A percentile compares a stretch with the other conserved stretches of the same genome.
phyloP scores from a whole-genome alignment of 176 grass and related monocot species.

The Eragrostis curvula region DNA sequence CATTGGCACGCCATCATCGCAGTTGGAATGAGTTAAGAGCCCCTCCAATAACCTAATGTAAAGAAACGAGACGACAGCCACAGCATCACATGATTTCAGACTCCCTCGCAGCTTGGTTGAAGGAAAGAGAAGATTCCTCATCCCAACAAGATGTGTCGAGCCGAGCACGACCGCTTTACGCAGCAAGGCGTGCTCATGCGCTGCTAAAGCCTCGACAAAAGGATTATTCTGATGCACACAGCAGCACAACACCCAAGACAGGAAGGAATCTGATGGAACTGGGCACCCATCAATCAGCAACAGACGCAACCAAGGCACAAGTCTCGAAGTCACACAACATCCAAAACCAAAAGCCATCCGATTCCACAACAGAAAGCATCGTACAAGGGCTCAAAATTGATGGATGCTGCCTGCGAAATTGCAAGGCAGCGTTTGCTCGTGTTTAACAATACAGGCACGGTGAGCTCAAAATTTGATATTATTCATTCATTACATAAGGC shows the following conservation, averaged over 20 bases:
- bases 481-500: conserved; percentile 47
- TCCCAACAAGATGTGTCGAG: conserved; percentile 35
- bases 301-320: background rate
- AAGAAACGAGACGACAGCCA: conserved; percentile 5
- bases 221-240: conserved; percentile 35
- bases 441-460: background rate
- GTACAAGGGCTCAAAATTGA: background rate
- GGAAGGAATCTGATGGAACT: conserved; percentile 15
- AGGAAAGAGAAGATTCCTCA: conserved; percentile 44
- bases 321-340: background rate
- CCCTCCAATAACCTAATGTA: background rate
- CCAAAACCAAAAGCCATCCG: too few species aligned
- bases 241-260: conserved; percentile 15
- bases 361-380: background rate
- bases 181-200: conserved; percentile 34
- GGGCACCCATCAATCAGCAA: background rate
- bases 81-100: conserved; percentile 46
- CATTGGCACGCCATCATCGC: conserved; percentile 1
- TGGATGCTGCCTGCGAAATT: background rate
- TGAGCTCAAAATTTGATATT: conserved; percentile 36
- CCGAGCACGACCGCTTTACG: conserved; percentile 16
- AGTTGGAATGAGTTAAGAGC: conserved; percentile 29
- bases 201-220: conserved; percentile 32
- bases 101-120: conserved; percentile 29
- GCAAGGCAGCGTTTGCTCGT: background rate